Conservation (phyloP, 2,329 filamentous ascomycete species). For the Beauveria brongniartii region DNA sequence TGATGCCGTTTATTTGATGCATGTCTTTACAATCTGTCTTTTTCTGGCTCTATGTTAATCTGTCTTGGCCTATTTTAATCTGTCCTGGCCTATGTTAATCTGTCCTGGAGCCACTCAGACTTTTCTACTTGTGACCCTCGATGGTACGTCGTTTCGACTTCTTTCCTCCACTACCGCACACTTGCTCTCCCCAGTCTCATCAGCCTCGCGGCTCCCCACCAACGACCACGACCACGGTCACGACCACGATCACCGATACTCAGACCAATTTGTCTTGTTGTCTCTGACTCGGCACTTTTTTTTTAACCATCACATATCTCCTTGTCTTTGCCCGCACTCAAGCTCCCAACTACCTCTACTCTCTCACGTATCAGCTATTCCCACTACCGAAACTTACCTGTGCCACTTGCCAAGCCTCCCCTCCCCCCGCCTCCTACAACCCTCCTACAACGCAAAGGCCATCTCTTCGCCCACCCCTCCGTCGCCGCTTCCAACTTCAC, state of each 20-base stretch:
- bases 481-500: not conserved
- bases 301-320: not conserved
- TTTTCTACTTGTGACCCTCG: not conserved
- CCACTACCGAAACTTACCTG: not conserved
- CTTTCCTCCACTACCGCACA: not conserved
- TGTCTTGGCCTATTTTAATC: not conserved
- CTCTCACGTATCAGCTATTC: not conserved
- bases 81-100: not conserved
- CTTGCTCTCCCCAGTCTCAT: not conserved
- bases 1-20: too few relatives aligned
- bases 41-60: not conserved
- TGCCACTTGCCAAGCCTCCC: constrained; percentile 2
- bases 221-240: not conserved
- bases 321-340: not conserved
- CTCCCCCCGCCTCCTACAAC: not conserved
- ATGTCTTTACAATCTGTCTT: not conserved
- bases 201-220: not conserved
- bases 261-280: not conserved
- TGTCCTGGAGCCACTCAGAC: not conserved
- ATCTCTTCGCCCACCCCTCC: not conserved
- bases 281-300: not conserved
- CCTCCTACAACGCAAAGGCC: not conserved
- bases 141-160: not conserved
- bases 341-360: not conserved
- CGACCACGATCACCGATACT: too few relatives aligned